Percentiles rank a stretch among this genome's conserved stretches.
Evolutionary conservation across 1,139 yeast genomes (phyloP).

Genomic region (Scheffersomyces parashehatae): DNA sequence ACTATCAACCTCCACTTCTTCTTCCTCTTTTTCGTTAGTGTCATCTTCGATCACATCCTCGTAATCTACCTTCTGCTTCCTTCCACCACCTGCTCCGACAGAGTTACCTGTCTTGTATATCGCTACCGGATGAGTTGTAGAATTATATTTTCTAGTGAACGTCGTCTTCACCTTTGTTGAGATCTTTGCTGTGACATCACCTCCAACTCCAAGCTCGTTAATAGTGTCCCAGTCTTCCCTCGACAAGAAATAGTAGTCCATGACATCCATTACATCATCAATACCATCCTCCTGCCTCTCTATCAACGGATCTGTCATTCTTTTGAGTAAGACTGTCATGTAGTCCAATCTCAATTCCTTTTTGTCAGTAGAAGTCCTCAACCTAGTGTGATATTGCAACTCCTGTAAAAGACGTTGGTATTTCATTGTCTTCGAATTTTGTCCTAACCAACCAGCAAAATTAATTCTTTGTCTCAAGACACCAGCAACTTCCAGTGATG

Average conservation of each 20-base stretch:
- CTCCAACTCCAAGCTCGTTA: conserved; percentile 79
- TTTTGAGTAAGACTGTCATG: conserved; percentile 61
- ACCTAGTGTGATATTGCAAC: conserved; percentile 81
- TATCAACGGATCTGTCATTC: conserved; percentile 56
- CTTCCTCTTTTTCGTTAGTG: conserved; percentile 39
- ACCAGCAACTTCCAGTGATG: conserved; percentile 79
- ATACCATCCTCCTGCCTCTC: conserved; percentile 62
- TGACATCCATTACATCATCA: conserved; percentile 56
- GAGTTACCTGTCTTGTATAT: conserved; percentile 71
- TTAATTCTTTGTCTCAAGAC: conserved; percentile 64
- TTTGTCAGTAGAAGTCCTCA: conserved; percentile 76
- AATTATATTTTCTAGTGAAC: conserved; percentile 83
- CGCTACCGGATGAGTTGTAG: conserved; percentile 78
- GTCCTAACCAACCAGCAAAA: conserved; percentile 89
- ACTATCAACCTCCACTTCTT: conserved; percentile 26
- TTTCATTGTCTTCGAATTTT: conserved; percentile 82
- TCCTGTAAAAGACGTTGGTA: conserved; percentile 80
- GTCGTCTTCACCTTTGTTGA: conserved; percentile 77
- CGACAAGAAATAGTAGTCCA: conserved; percentile 85
- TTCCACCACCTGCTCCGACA: conserved; percentile 34
- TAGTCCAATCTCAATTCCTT: conserved; percentile 77
- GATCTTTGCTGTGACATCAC: conserved; percentile 53
- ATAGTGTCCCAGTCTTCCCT: conserved; percentile 91
- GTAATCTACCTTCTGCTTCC: conserved; percentile 49
- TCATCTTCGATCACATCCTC: conserved; percentile 69